Conservation (phyloP, 106 monocot species). For the Xerophyta viscosa region DNA sequence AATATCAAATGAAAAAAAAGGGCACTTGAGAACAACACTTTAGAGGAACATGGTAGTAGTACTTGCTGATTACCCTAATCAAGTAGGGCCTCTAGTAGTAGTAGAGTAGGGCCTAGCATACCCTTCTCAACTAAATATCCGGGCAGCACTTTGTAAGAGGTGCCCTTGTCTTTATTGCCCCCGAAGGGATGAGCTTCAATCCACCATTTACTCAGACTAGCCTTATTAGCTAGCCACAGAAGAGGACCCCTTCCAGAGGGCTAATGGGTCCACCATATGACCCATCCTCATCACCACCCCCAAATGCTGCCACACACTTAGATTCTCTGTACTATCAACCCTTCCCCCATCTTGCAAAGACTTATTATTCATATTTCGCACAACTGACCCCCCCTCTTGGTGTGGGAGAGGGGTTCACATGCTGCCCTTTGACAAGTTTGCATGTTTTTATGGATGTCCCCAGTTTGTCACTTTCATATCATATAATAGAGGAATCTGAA, state of each 20-base stretch:
- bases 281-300: conserved; percentile 1
- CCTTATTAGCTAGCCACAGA: not conserved
- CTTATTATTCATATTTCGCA: too few relatives aligned
- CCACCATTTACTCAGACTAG: not conserved
- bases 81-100: conserved; percentile 6
- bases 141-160: conserved; percentile 64
- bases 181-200: conserved; percentile 5
- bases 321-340: too few relatives aligned
- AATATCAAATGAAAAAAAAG: too few relatives aligned
- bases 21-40: conserved; percentile 6
- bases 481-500: too few relatives aligned
- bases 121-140: conserved; percentile 68
- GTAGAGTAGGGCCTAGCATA: conserved; percentile 15
- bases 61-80: conserved; percentile 20
- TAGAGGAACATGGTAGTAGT: not conserved
- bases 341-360: too few relatives aligned
- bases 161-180: conserved; percentile 72
- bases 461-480: too few relatives aligned
- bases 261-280: conserved; percentile 5
- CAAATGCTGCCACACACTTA: not conserved
- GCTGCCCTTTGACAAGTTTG: too few relatives aligned
- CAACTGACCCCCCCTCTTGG: too few relatives aligned
- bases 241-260: not conserved
- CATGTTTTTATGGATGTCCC: too few relatives aligned
- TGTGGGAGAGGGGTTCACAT: too few relatives aligned